Percentiles rank a stretch among this genome's conserved stretches.
phyloP scores from a whole-genome alignment of 1,284 basidiomycete genomes.

The Phlebopus sp. region DNA sequence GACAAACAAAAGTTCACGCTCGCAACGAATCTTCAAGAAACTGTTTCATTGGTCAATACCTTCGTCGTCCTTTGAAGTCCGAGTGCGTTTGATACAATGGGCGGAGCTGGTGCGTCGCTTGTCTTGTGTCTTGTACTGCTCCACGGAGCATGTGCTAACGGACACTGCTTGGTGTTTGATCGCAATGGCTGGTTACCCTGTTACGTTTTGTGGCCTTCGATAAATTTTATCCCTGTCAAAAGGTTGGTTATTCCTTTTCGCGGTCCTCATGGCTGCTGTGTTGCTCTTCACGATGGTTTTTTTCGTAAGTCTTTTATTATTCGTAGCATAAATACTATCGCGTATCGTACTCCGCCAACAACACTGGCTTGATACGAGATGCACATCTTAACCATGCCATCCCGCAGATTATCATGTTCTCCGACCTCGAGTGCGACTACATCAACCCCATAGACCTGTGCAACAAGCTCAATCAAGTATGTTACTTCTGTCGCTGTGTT shows the following conservation, averaged over 20 bases:
- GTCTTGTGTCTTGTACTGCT: neutral
- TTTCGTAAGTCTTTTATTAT: conserved; percentile 69
- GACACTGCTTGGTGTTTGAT: neutral
- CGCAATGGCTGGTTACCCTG: neutral
- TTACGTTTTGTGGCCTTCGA: no score
- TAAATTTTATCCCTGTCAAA: neutral
- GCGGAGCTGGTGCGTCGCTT: conserved; percentile 26
- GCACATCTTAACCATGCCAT: neutral
- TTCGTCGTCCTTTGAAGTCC: neutral
- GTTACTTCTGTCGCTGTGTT: conserved; percentile 9
- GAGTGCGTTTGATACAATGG: conserved; percentile 19
- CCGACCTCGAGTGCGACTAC: conserved; percentile 97
- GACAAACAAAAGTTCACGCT: neutral
- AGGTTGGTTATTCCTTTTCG: conserved; percentile 95
- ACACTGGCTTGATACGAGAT: no score
- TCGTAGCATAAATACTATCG: neutral
- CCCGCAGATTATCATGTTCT: conserved; percentile 98
- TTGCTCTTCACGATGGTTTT: conserved; percentile 97
- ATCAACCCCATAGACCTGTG: conserved; percentile 99
- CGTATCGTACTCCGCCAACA: no score
- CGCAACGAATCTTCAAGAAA: neutral
- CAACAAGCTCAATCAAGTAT: conserved; percentile 98
- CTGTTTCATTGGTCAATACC: neutral
- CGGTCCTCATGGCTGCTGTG: conserved; percentile 89
- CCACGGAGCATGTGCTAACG: neutral